Evolutionary conservation across 768 basidiomycete species (phyloP).

Genomic region (Pholiota microspora): DNA sequence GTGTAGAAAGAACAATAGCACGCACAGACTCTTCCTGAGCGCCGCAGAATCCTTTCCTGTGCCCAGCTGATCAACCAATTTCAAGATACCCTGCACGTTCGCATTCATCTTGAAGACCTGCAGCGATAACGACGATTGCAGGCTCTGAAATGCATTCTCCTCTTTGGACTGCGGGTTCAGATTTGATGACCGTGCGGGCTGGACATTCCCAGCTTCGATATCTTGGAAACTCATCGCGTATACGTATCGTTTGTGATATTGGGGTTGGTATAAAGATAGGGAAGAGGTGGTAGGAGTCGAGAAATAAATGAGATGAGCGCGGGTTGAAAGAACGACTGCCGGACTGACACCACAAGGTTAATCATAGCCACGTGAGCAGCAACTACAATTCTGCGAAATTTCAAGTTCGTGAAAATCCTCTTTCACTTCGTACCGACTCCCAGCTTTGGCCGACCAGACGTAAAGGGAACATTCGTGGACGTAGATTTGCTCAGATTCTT

Average conservation of each 20-base stretch:
- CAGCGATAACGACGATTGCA: slow-evolving; percentile 80
- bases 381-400: too few species aligned
- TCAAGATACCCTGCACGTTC: slow-evolving; percentile 93
- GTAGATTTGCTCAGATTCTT: too few species aligned
- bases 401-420: too few species aligned
- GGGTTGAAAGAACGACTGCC: slow-evolving; percentile 1
- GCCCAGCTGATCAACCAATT: slow-evolving; percentile 96
- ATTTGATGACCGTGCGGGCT: slow-evolving; percentile 31
- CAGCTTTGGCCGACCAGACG: too few species aligned
- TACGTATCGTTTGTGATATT: background rate
- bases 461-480: too few species aligned
- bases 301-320: background rate
- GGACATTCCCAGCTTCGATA: slow-evolving; percentile 46
- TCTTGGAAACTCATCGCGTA: slow-evolving; percentile 56
- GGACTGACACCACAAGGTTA: background rate
- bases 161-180: slow-evolving; percentile 46
- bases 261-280: background rate
- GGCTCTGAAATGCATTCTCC: slow-evolving; percentile 70
- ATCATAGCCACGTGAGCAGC: slow-evolving; percentile 2
- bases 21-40: slow-evolving; percentile 84
- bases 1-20: background rate
- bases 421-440: too few species aligned
- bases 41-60: slow-evolving; percentile 75
- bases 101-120: slow-evolving; percentile 99
- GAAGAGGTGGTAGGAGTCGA: background rate